Evolutionary conservation across 345 rosid genomes (phyloP).

Genomic region (Gossypium arboreum): DNA sequence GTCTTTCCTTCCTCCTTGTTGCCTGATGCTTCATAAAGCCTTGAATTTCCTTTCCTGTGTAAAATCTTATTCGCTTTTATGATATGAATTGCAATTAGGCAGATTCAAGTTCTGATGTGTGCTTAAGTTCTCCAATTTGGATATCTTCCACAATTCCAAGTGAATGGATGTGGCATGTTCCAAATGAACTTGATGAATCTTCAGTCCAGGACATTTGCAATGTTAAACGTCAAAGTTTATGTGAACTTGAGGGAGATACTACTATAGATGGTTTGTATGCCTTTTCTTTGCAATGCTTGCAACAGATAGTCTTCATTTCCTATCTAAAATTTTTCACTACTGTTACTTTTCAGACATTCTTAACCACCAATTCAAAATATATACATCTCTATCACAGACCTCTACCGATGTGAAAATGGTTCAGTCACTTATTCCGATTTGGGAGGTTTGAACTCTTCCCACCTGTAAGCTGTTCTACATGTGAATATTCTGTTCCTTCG

Average conservation of each 20-base stretch:
- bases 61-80: slow-evolving; percentile 13
- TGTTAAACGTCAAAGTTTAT: slow-evolving; percentile 64
- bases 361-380: slow-evolving; percentile 61
- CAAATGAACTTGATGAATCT: slow-evolving; percentile 38
- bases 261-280: slow-evolving; percentile 54
- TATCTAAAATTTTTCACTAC: slow-evolving; percentile 12
- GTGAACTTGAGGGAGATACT: slow-evolving; percentile 96
- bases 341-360: slow-evolving; percentile 58
- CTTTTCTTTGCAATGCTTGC: not conserved
- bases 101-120: slow-evolving; percentile 45
- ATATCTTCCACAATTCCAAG: slow-evolving; percentile 63
- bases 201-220: slow-evolving; percentile 34
- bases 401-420: slow-evolving; percentile 80
- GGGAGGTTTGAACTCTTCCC: slow-evolving; percentile 68
- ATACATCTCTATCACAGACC: slow-evolving; percentile 71
- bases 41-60: not conserved
- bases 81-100: slow-evolving; percentile 44
- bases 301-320: slow-evolving; percentile 9
- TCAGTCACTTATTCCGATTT: slow-evolving; percentile 89
- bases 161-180: slow-evolving; percentile 70
- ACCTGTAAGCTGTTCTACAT: slow-evolving; percentile 9
- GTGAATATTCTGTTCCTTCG: slow-evolving; percentile 17
- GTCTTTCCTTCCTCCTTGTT: not conserved
- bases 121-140: slow-evolving; percentile 55
- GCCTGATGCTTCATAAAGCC: not conserved